Base-by-base conservation (phyloP, 768 basidiomycete species). In the Sporobolomyces pararoseus region DNA sequence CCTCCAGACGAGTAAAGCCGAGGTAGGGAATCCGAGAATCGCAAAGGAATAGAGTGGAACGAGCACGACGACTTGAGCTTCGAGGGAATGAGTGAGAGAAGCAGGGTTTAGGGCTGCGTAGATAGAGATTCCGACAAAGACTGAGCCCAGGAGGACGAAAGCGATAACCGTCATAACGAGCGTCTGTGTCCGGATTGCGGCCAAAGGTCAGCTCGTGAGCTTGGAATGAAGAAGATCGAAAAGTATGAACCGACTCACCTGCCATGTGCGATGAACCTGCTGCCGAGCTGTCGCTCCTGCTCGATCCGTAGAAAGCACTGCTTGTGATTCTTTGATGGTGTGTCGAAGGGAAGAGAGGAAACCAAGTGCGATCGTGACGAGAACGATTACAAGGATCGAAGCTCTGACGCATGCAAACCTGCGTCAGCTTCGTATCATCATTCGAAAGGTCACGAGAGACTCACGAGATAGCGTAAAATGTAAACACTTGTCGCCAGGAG, bases 1-100 rank as follows among this genome's bases (percentile, higher is more conserved):
- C 4, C 59, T 42, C 59, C 59, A 61, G 7, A 61, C 59, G 44
- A 61, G 59, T 19, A 49, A 23, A 2, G 32, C 59, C 3, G 31
- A 3, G 19, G 59, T 61, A 23, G 59, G 59, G 44, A 61, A 61
- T 12, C 59, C 59, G 25, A 61, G 32, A 32, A 61, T 10, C 17
- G 46, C 59, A 21, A 61, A 61, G 4, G 46, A 44, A 5, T 35
- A 61, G 31, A 61, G 44, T 7, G 59, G 59, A 10, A 61, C 19
- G 4, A 61, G 59, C 2, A 49, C 46, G 59, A 49, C 46, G 31
- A n/a, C 13, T 34, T 49, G 44, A 13, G 59, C 27, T 12, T n/a
- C 6, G 4, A 14, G 4, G 10, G 29, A 5, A 5, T 14, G 25
- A 16, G 31, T 3, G 59, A 61, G 59, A 10, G 59, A 31, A 3